Evolutionary conservation across 2,329 filamentous ascomycete genomes (phyloP), one percentile per base, ranked within the genome.

Genomic region (Claviceps sorghi): DNA sequence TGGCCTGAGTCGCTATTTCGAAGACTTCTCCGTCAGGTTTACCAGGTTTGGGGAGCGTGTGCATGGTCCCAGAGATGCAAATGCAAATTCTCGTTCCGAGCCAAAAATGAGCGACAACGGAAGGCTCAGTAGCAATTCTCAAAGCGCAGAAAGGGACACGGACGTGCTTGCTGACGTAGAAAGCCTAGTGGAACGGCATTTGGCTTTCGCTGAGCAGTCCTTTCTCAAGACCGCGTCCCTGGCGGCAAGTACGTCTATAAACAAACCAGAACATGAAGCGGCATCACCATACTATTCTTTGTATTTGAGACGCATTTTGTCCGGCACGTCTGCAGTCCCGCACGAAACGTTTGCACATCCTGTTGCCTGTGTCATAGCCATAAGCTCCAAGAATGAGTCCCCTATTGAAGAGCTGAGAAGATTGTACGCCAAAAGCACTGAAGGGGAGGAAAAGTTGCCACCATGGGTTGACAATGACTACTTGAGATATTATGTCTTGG

Each of bases 301-400:
- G 8, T 97, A 95, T 64, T 69, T 98, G 47, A 81, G 88, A 32
- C 82, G 90, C 49, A 67, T 98, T 41, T 71, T 98, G 9, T 95
- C 89, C 1, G 84, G 85, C 15, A 72, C 91, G 42, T 80, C 87
- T 1, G 71, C 94, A 45, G 80, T 84, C 3, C 82, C 89, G 0
- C 89, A 96, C 60, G 93, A 98, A 69, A 93, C 93, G 0, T 95
- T 97, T 67, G 80, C 86, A 5, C 93, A 98, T 65, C 93, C 94
- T 0, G 91, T 97, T 22, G 90, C 91, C 6, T 91, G 89, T 62
- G 82, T 98, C 42, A 91, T 97, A 65, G 89, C 89, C 29, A 95
- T 97, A 62, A 97, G 89, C 65, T 97, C 93, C 10, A 80, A 86
- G 53, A 95, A 89, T 59, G 73, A 80, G 32, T 74, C 82, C 17